phyloP scores from a whole-genome alignment of 2,329 filamentous ascomycete species.

The Beauveria scarabaeidicola region DNA sequence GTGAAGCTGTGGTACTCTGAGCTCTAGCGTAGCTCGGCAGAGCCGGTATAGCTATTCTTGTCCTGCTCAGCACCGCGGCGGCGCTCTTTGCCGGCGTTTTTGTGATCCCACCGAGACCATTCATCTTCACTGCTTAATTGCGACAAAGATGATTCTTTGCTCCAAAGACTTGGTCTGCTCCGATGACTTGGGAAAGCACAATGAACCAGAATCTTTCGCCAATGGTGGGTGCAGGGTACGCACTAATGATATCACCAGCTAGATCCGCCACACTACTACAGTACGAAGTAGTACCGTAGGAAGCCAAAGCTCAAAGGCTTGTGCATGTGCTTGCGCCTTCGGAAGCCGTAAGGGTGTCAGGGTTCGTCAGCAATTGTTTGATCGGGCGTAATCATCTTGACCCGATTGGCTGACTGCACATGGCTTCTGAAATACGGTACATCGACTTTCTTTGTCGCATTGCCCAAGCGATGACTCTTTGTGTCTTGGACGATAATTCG shows the following conservation, averaged over 20 bases:
- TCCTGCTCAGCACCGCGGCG: not conserved
- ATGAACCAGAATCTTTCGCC: not conserved
- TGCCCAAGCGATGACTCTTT: not conserved
- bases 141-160: not conserved
- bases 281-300: not conserved
- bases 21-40: not conserved
- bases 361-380: not conserved
- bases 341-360: not conserved
- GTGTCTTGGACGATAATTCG: constrained; percentile 6
- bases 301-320: not conserved
- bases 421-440: not conserved
- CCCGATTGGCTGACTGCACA: not conserved
- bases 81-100: not conserved
- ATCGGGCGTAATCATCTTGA: constrained; percentile 1
- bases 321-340: constrained; percentile 5
- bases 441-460: not conserved
- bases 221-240: not conserved
- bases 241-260: constrained; percentile 9
- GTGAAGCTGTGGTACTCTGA: not conserved
- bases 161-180: no score
- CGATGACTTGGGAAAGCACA: not conserved
- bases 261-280: constrained; percentile 1
- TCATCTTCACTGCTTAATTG: not conserved
- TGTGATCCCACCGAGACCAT: not conserved
- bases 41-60: not conserved